Conservation (phyloP, 2,329 filamentous ascomycete species). For the Botrytis aclada region DNA sequence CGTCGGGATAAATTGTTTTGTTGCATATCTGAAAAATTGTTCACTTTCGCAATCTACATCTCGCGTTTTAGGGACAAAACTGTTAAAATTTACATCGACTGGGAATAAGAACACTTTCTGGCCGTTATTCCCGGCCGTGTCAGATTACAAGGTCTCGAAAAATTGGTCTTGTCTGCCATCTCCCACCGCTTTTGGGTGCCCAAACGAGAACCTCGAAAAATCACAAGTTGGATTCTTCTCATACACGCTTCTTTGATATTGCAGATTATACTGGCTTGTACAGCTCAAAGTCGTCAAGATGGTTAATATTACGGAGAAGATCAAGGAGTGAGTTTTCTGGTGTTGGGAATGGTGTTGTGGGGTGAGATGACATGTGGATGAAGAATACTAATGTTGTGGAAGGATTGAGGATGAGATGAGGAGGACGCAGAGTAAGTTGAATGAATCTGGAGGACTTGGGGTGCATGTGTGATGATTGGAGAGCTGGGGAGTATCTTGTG, state of each 20-base stretch:
- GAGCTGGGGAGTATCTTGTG: background rate
- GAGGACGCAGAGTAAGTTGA: constrained; percentile 85
- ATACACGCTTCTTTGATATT: background rate
- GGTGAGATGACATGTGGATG: constrained; percentile 11
- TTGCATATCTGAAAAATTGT: background rate
- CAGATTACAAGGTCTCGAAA: background rate
- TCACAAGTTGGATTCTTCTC: background rate
- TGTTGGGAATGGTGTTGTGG: background rate
- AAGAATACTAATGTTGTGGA: constrained; percentile 18
- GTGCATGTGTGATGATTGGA: background rate
- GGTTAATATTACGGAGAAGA: constrained; percentile 99
- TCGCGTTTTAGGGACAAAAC: background rate
- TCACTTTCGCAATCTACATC: background rate
- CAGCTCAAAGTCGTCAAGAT: constrained; percentile 52
- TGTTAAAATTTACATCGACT: background rate
- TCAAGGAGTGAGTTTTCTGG: constrained; percentile 78
- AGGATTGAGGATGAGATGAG: constrained; percentile 99
- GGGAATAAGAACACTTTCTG: background rate
- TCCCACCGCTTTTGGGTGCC: background rate
- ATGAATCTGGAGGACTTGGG: background rate
- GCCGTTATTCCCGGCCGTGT: background rate
- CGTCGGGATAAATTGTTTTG: background rate
- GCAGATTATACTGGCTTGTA: background rate
- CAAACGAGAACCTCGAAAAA: constrained; percentile 8
- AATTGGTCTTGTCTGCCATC: background rate